Base-by-base conservation (phyloP, 2,329 filamentous ascomycete species). In the Plenodomus tracheiphilus region DNA sequence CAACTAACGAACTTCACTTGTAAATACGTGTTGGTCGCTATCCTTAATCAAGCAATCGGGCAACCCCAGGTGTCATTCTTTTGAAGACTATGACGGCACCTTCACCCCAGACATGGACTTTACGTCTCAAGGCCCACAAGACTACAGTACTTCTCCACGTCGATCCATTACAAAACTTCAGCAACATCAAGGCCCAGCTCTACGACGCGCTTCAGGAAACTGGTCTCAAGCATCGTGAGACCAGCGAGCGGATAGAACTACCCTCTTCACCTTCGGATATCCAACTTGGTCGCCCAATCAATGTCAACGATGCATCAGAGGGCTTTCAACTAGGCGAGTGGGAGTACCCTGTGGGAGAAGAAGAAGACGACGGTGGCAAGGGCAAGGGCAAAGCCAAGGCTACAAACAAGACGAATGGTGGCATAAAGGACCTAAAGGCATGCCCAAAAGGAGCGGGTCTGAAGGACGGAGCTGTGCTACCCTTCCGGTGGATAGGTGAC, bases 131-230 rank as follows among this genome's bases (percentile, higher is more conserved):
- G 57, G 64, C 74, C 44, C 63, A 72, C 61, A 74, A 71, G 40
- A 76, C 71, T 25, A 79, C 77, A 28, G 61, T 79, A 51, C 61
- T 79, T 36, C 70, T 80, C 0, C 75, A 79, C 64, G 64, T 72
- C 56, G 71, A 77, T 43, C 75, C 75, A 0, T 66, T 77, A 5
- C 61, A 72, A 45, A 67, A 70, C 41, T 71, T 79, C 46, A 37
- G 56, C 13, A 61, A 64, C 1, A 62, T 80, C 18, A 77, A 78
- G 54, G 36, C 63, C 6, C 62, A 72, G 21, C 74, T 80, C 10
- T 68, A 75, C 46, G 56, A 64, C 39, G 75, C 74, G 0, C 64
- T 80, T 2, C 48, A 64, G 30, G 69, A 77, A 46, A 75, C 75
- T 6, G 56, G 61, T 9, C 65, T 75, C 1, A 56, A 58, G 28